A percentile compares a stretch with the other conserved stretches of the same genome.
Evolutionary conservation across 495 filamentous ascomycete genomes (phyloP).

Genomic region (Aspergillus heteromorphus): DNA sequence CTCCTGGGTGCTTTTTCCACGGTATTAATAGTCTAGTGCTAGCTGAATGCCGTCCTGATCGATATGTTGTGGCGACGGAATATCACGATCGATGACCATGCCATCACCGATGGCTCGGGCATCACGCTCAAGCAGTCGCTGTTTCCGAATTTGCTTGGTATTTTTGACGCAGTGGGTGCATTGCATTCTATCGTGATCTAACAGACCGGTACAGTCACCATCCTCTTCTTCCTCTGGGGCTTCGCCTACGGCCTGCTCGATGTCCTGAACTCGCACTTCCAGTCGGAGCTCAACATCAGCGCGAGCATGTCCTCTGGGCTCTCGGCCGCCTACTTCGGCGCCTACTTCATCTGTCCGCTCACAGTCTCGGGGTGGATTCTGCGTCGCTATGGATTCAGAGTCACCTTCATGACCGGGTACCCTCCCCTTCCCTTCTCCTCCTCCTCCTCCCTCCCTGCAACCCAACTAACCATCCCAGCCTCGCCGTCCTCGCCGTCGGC

Average conservation of each 20-base stretch:
- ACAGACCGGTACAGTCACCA: slow-evolving; percentile 20
- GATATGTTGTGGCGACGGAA: background rate
- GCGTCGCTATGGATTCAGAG: slow-evolving; percentile 57
- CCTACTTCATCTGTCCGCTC: slow-evolving; percentile 61
- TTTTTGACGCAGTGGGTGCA: no score
- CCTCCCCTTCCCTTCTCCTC: background rate
- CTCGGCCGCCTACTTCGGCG: slow-evolving; percentile 48
- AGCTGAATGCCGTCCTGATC: no score
- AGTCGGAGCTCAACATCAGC: slow-evolving; percentile 42
- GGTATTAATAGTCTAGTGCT: no score
- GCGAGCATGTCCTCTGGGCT: slow-evolving; percentile 38
- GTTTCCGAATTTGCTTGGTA: slow-evolving; percentile 16
- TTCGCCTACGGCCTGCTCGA: slow-evolving; percentile 50
- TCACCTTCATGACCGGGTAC: slow-evolving; percentile 41
- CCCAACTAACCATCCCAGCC: slow-evolving; percentile 35
- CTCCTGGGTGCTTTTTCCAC: background rate
- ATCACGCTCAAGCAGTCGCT: slow-evolving; percentile 17
- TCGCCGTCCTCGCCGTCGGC: slow-evolving; percentile 57
- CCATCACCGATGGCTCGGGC: slow-evolving; percentile 1
- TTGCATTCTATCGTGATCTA: background rate
- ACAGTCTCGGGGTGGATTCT: slow-evolving; percentile 63
- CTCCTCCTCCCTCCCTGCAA: background rate
- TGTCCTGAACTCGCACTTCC: slow-evolving; percentile 51
- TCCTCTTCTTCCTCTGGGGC: slow-evolving; percentile 41
- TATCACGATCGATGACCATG: background rate